Conservation (phyloP, 2,329 filamentous ascomycete genomes). For the Biscogniauxia sp. region DNA sequence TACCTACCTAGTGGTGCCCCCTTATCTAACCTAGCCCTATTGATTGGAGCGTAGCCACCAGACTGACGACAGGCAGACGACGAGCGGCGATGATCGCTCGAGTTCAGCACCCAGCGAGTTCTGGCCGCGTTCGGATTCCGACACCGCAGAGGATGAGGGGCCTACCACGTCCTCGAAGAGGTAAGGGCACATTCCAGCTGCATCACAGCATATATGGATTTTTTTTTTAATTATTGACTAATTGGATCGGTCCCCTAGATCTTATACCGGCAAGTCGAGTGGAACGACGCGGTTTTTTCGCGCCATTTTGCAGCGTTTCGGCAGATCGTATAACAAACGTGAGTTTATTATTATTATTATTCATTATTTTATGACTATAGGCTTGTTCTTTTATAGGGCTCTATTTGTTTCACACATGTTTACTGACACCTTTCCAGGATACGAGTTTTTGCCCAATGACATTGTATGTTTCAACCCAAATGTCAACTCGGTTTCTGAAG, state of each 20-base stretch:
- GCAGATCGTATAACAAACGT: constrained; percentile 23
- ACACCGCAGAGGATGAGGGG: constrained; percentile 17
- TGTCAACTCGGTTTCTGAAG: not conserved
- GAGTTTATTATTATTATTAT: constrained; percentile 6
- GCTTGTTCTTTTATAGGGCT: too few species aligned
- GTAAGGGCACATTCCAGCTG: constrained; percentile 1
- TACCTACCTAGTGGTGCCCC: constrained; percentile 2
- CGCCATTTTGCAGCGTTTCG: constrained; percentile 21
- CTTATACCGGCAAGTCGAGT: not conserved
- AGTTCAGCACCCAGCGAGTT: constrained; percentile 16
- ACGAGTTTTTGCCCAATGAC: constrained; percentile 22
- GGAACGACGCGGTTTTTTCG: constrained; percentile 16
- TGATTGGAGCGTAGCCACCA: not conserved
- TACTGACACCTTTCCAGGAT: constrained; percentile 9
- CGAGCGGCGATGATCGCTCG: constrained; percentile 13
- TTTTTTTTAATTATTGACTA: too few species aligned
- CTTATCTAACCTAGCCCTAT: not conserved
- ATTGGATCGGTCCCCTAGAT: not conserved
- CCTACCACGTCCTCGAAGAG: constrained; percentile 9
- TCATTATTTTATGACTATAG: too few species aligned
- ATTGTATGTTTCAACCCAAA: constrained; percentile 12
- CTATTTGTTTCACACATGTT: not conserved
- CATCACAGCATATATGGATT: not conserved
- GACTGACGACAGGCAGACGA: constrained; percentile 9
- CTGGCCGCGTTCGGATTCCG: constrained; percentile 24